Evolutionary conservation across 208 protist genomes (phyloP).

Genomic region (Trypanosoma cruzi): DNA sequence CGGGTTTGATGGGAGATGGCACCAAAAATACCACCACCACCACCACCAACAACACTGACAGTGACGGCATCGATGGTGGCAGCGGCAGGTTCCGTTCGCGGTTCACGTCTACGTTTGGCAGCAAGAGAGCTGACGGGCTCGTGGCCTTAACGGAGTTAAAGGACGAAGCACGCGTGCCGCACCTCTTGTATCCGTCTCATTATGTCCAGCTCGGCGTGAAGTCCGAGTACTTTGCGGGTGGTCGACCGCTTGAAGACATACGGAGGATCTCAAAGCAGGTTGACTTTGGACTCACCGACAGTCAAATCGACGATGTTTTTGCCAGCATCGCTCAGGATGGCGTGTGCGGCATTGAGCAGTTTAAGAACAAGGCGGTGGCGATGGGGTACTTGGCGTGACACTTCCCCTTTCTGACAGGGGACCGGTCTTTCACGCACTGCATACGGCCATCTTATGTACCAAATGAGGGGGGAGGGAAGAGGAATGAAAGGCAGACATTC

Average conservation of each 20-base stretch:
- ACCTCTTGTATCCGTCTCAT: slow-evolving; percentile 84
- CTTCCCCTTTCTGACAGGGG: too few species aligned
- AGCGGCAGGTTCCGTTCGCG: slow-evolving; percentile 6
- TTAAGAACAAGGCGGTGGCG: slow-evolving; percentile 78
- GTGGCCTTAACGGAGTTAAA: slow-evolving; percentile 34
- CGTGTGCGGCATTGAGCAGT: slow-evolving; percentile 82
- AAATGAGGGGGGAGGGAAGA: slow-evolving; percentile 11
- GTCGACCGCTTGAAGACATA: slow-evolving; percentile 62
- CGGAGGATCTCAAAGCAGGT: slow-evolving; percentile 66
- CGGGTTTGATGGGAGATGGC: background rate
- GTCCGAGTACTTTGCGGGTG: slow-evolving; percentile 84
- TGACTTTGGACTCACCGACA: slow-evolving; percentile 66
- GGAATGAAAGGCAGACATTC: slow-evolving; percentile 9
- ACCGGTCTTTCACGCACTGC: too few species aligned
- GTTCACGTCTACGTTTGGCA: slow-evolving; percentile 24
- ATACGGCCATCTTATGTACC: background rate
- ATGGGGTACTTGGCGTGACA: slow-evolving; percentile 56
- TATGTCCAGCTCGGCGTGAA: slow-evolving; percentile 81
- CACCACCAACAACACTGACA: too few species aligned
- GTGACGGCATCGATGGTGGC: background rate
- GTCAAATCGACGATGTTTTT: slow-evolving; percentile 76
- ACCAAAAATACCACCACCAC: slow-evolving; percentile 3
- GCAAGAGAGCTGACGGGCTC: slow-evolving; percentile 3
- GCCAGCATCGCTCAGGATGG: slow-evolving; percentile 39
- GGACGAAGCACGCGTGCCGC: slow-evolving; percentile 66